phyloP scores from a whole-genome alignment of 163 green algal genomes.

The Prototheca cutis region DNA sequence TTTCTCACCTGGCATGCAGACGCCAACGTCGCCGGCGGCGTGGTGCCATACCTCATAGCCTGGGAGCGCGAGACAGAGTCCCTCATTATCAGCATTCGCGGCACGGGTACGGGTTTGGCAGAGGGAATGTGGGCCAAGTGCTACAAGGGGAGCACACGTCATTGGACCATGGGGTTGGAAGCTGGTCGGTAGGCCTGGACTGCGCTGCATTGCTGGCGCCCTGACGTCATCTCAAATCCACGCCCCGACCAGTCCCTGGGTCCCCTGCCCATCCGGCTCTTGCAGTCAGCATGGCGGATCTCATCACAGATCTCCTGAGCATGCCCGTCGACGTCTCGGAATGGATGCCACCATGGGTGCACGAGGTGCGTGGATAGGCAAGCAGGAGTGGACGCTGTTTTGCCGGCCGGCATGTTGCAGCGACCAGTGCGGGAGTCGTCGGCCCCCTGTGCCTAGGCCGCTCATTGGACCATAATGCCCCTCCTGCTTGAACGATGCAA shows the following conservation, averaged over 20 bases:
- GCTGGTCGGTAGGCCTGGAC: no score
- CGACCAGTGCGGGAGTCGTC: no score
- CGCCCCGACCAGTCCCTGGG: not conserved
- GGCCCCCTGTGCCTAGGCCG: no score
- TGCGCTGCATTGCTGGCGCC: no score
- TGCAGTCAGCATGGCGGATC: slow-evolving; percentile 23
- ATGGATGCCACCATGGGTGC: slow-evolving; percentile 28
- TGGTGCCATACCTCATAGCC: slow-evolving; percentile 41
- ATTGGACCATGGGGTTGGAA: no score
- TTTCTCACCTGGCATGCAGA: no score
- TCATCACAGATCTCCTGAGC: slow-evolving; percentile 29
- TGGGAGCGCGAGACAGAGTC: slow-evolving; percentile 22
- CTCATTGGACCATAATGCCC: not conserved
- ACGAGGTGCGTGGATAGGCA: slow-evolving; percentile 1
- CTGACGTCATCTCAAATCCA: slow-evolving; percentile 19
- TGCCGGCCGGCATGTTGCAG: no score
- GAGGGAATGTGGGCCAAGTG: not conserved
- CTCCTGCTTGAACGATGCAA: not conserved
- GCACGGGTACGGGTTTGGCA: slow-evolving; percentile 23
- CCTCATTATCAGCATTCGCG: slow-evolving; percentile 37
- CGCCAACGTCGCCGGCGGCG: slow-evolving; percentile 15
- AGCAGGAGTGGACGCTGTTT: not conserved
- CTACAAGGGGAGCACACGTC: no score
- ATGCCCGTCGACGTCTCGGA: slow-evolving; percentile 15
- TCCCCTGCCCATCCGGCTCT: no score